Evolutionary conservation across 306 rosid species (phyloP).

Genomic region (Spatholobus suberectus): DNA sequence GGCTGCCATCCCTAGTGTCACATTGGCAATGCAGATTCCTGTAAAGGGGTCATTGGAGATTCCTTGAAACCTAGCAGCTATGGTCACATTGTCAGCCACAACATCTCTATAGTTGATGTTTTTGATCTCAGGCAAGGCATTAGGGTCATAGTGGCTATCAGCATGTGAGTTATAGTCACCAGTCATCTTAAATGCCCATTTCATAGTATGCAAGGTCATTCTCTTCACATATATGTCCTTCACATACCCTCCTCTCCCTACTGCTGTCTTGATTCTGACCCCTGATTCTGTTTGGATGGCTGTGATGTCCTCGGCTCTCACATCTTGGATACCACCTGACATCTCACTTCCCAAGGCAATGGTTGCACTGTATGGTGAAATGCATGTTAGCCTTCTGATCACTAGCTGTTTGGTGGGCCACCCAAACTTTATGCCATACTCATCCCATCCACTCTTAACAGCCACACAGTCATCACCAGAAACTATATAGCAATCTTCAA

Average conservation of each 20-base stretch:
- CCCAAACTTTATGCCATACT: conserved; percentile 79
- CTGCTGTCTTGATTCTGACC: conserved; percentile 78
- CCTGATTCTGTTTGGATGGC: conserved; percentile 77
- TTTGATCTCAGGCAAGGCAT: conserved; percentile 74
- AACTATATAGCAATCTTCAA: conserved; percentile 86
- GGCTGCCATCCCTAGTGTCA: conserved; percentile 66
- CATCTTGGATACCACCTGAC: conserved; percentile 87
- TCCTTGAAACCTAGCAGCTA: conserved; percentile 82
- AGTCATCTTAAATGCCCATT: conserved; percentile 88
- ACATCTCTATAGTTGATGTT: conserved; percentile 69
- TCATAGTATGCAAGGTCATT: conserved; percentile 77
- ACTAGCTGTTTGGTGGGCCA: conserved; percentile 76
- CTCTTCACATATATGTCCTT: conserved; percentile 77
- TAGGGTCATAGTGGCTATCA: conserved; percentile 68
- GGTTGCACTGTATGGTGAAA: conserved; percentile 82
- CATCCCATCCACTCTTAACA: conserved; percentile 91
- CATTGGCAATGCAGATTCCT: conserved; percentile 85
- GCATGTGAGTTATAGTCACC: conserved; percentile 86
- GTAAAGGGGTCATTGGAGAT: conserved; percentile 71
- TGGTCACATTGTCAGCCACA: conserved; percentile 78
- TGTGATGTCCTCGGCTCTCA: conserved; percentile 74
- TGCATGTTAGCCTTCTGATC: conserved; percentile 76
- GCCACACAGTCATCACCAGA: conserved; percentile 93
- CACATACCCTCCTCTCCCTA: conserved; percentile 86
- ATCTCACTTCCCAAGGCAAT: conserved; percentile 90